Conservation (phyloP, 2,329 filamentous ascomycete genomes). For the Fusarium lateritium region DNA sequence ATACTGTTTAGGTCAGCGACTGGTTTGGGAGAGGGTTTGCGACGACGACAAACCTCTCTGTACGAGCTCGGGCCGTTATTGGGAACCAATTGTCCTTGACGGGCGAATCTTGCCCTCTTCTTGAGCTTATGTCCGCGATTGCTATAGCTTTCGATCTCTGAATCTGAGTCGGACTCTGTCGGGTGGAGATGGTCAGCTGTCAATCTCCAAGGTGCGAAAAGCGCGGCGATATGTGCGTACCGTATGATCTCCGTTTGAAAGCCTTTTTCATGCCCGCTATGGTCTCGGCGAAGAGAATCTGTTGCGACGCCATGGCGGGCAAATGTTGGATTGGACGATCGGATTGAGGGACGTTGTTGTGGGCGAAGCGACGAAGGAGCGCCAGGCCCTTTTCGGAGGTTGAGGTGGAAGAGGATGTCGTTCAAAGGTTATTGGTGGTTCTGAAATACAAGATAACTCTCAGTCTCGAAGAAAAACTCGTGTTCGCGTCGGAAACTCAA, state of each 20-base stretch:
- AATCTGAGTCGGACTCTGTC: conserved; percentile 84
- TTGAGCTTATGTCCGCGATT: conserved; percentile 87
- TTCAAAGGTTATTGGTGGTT: not conserved
- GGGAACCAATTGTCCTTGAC: conserved; percentile 77
- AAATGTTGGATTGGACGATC: conserved; percentile 23
- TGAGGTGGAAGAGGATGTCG: not conserved
- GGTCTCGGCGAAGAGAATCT: conserved; percentile 75
- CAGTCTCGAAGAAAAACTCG: conserved; percentile 6
- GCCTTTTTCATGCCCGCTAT: conserved; percentile 78
- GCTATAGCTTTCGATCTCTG: conserved; percentile 76
- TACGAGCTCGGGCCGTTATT: conserved; percentile 77
- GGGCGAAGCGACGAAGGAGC: conserved; percentile 38
- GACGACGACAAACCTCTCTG: conserved; percentile 70
- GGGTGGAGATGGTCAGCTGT: conserved; percentile 42
- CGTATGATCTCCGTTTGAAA: conserved; percentile 74
- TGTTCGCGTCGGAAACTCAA: conserved; percentile 26
- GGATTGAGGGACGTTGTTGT: conserved; percentile 29
- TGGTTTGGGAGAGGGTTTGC: conserved; percentile 17
- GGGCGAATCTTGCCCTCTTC: conserved; percentile 79
- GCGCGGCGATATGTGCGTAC: conserved; percentile 55
- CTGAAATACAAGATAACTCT: not conserved
- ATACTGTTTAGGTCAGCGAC: conserved; percentile 63
- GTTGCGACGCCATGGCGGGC: conserved; percentile 64
- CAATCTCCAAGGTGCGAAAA: conserved; percentile 6
- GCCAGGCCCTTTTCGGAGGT: conserved; percentile 23